Evolutionary conservation across 257 asterid genomes (phyloP).

Genomic region (Asclepias syriaca): DNA sequence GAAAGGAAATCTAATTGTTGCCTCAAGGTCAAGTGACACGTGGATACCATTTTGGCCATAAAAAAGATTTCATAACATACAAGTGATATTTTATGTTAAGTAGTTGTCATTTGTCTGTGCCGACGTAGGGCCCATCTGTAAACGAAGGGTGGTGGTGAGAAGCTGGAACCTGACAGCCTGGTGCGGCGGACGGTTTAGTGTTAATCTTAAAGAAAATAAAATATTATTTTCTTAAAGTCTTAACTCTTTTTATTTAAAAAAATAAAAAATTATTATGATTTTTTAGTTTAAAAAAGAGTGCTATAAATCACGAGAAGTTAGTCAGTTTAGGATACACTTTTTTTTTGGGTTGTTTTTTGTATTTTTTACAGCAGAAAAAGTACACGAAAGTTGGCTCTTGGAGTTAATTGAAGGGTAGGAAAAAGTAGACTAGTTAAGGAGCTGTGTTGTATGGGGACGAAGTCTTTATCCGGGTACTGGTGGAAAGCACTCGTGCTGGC

Average conservation of each 20-base stretch:
- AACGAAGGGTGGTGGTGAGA: neutral
- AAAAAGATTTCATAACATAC: slow-evolving; percentile 35
- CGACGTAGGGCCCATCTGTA: slow-evolving; percentile 56
- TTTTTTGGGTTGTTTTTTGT: too few species aligned
- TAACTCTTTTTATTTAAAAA: too few species aligned
- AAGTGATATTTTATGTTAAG: slow-evolving; percentile 42
- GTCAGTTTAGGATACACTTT: neutral
- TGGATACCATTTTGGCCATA: slow-evolving; percentile 45
- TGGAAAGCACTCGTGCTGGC: neutral
- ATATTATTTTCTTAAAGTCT: too few species aligned
- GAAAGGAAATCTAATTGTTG: slow-evolving; percentile 30
- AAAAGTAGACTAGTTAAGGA: too few species aligned
- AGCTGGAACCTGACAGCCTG: neutral
- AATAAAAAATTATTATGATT: too few species aligned
- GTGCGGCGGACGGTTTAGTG: neutral
- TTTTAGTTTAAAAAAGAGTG: too few species aligned
- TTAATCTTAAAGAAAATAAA: too few species aligned
- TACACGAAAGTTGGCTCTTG: slow-evolving; percentile 14
- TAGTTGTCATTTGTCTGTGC: slow-evolving; percentile 67
- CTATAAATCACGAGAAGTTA: slow-evolving; percentile 16
- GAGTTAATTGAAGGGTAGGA: slow-evolving; percentile 2
- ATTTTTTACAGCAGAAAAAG: neutral
- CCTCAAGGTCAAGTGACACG: slow-evolving; percentile 46
- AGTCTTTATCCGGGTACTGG: neutral
- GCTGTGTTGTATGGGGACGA: neutral